Base-by-base conservation (phyloP, 164 flowering plant species). In the Stephania japonica region DNA sequence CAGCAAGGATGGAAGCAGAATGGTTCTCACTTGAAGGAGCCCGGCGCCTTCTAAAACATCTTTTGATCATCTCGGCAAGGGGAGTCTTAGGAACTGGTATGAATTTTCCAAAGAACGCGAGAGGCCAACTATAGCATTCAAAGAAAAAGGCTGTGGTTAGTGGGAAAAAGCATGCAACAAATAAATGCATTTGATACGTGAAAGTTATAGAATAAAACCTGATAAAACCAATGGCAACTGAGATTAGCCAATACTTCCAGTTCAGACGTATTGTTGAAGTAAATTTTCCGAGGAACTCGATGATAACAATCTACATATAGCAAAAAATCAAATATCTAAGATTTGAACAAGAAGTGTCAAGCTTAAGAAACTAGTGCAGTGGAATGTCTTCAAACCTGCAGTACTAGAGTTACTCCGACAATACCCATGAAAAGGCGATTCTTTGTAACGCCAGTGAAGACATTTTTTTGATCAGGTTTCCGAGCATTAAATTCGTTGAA, bases 401-500 rank as follows among this genome's bases (percentile, higher is more conserved):
- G 90, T 7, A 88, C 78, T 18, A 92, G 59, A 44, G 95, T 91
- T 14, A 89, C 10, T 18, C 71, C 85, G 16, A 94, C 78, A 42
- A 94, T 94, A 8, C 84, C 93, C 78, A 94, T 81, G 71, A 94
- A 94, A 25, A 94, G 87, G 70, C 65, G 87, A 68, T 94, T 94
- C 77, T 76, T 90, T 2, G 87, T 80, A 16, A 94, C 77, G 25
- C 99, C 99, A 69, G 78, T 53, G 70, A 90, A 94, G 26, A 92
- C 81, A 77, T 94, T 94, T 4, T 81, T 62, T 69, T 92, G 91
- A 75, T 94, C 99, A 6, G 99, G 99, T 80, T 92, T 92, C 65
- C 99, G 83, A 26, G 99, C 97, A 84, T 94, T 94, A 73, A 93
- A 88, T 75, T 92, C 98, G 70, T 94, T 94, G 81, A 92, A 94